Evolutionary conservation across 2,329 filamentous ascomycete genomes (phyloP).

Genomic region (Trichoderma semiorbis): DNA sequence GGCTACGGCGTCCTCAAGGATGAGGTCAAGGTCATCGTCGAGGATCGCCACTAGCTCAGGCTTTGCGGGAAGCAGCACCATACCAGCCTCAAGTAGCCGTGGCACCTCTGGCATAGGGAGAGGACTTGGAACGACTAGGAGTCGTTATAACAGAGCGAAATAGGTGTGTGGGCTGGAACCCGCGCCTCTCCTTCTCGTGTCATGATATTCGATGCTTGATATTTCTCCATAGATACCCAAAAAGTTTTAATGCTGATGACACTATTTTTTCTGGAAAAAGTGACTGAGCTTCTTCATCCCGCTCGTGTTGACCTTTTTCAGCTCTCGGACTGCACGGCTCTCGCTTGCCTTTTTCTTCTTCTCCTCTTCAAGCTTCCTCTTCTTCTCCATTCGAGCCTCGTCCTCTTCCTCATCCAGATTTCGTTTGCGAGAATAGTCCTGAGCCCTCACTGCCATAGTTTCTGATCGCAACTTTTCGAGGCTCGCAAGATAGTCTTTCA

Average conservation of each 20-base stretch:
- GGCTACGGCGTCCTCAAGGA: conserved; percentile 23
- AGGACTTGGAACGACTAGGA: conserved; percentile 32
- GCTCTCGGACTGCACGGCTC: conserved; percentile 70
- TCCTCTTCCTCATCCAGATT: conserved; percentile 64
- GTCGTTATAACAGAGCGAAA: conserved; percentile 34
- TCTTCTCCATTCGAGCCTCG: conserved; percentile 70
- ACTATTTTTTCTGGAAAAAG: conserved; percentile 75
- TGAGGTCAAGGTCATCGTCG: conserved; percentile 18
- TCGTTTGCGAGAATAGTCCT: conserved; percentile 70
- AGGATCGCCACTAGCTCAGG: conserved; percentile 27
- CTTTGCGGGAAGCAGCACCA: conserved; percentile 28
- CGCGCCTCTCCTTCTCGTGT: background rate
- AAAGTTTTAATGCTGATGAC: background rate
- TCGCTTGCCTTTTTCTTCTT: conserved; percentile 74
- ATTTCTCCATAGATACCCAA: conserved; percentile 30
- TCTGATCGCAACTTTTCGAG: conserved; percentile 68
- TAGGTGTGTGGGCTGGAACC: conserved; percentile 20
- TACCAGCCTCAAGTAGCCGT: conserved; percentile 30
- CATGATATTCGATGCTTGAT: conserved; percentile 6
- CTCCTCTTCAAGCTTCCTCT: conserved; percentile 80
- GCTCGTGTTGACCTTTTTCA: conserved; percentile 84
- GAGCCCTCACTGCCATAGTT: conserved; percentile 64
- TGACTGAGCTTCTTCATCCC: conserved; percentile 97
- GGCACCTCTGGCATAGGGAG: conserved; percentile 32
- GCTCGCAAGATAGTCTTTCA: conserved; percentile 66